Percentiles rank a stretch among this genome's conserved stretches.
Conservation (phyloP, 352 stramenopile genomes). For the Phytophthora litchii region DNA sequence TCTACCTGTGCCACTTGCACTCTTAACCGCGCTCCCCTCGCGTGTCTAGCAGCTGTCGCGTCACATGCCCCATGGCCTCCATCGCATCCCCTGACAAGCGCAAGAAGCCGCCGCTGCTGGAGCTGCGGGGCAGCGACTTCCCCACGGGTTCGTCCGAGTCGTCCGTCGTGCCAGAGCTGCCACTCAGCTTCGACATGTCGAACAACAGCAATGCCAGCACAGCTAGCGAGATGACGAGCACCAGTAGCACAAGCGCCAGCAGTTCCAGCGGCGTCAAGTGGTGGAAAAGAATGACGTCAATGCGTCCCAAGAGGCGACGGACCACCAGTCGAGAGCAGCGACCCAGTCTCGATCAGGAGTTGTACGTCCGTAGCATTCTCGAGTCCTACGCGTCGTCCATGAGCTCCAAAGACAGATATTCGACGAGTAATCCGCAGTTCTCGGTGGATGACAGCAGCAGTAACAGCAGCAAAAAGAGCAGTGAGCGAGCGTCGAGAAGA, state of each 20-base stretch:
- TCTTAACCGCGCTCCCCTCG: not conserved
- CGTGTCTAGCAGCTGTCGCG: not conserved
- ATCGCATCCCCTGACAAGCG: conserved; percentile 8
- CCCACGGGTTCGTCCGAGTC: conserved; percentile 30
- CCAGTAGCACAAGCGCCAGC: conserved; percentile 14
- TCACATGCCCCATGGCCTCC: conserved; percentile 26
- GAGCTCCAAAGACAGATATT: conserved; percentile 56
- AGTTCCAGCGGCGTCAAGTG: conserved; percentile 30
- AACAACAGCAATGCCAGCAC: conserved; percentile 30
- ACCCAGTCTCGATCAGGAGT: conserved; percentile 56
- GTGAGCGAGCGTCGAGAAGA: conserved; percentile 10
- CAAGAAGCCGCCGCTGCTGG: conserved; percentile 14
- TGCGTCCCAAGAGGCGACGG: conserved; percentile 31
- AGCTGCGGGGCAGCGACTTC: conserved; percentile 27
- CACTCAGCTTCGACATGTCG: conserved; percentile 20
- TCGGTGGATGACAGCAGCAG: conserved; percentile 26
- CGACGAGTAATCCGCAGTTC: conserved; percentile 33
- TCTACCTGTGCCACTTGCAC: not conserved
- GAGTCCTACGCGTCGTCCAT: conserved; percentile 80
- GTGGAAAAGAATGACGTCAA: conserved; percentile 46
- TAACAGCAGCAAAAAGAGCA: conserved; percentile 24
- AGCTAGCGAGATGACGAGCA: conserved; percentile 30
- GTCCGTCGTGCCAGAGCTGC: conserved; percentile 31
- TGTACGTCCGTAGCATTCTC: conserved; percentile 76
- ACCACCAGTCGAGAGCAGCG: conserved; percentile 21